Evolutionary conservation across 225 moss, liverwort and hornwort genomes (phyloP), one percentile per base, ranked within the genome.

Genomic region (Polytrichum formosum): DNA sequence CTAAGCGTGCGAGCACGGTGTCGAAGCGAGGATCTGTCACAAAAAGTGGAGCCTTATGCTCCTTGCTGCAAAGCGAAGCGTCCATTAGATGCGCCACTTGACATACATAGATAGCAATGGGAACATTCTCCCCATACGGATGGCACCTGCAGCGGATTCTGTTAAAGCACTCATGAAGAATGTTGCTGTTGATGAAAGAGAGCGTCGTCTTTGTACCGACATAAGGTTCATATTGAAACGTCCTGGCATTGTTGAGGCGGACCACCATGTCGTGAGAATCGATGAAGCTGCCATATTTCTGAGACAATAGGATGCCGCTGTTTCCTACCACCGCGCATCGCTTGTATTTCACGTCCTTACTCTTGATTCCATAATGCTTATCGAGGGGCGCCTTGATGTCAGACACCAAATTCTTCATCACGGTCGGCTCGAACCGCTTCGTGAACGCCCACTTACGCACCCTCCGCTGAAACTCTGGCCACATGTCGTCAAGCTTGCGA

Each of bases 181-280:
- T 56, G 55, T 69, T 69, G 55, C 69, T 69, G 56, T 69, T 69
- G 19, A 69, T 21, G 55, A 69, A 69, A 7, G 69, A 55, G 18
- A 69, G 26, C 19, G 69, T 69, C 7, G 69, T 69, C 58, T 69
- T 69, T 7, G 17, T 58, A 29, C 69, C 69, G 29, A 69, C 69
- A 20, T 17, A 69, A 20, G 29, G 19, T 56, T 69, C 69, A 18
- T 28, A 69, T 7, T 3, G 20, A 18, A 17, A 17, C 16, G 55
- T 69, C 17, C 56, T 27, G 4, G 69, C 69, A 56, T 69, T 69
- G 29, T 69, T 69, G 55, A 69, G 69, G 28, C 69, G 69, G 55
- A 69, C 56, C 26, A 69, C 69, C 69, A 69, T 69, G 56, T 69
- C 69, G 29, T 69, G 55, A 19, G 55, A 55, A 21, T 69, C 69